Base-by-base conservation (phyloP, 768 basidiomycete genomes). In the Agrocybe chaxingu region DNA sequence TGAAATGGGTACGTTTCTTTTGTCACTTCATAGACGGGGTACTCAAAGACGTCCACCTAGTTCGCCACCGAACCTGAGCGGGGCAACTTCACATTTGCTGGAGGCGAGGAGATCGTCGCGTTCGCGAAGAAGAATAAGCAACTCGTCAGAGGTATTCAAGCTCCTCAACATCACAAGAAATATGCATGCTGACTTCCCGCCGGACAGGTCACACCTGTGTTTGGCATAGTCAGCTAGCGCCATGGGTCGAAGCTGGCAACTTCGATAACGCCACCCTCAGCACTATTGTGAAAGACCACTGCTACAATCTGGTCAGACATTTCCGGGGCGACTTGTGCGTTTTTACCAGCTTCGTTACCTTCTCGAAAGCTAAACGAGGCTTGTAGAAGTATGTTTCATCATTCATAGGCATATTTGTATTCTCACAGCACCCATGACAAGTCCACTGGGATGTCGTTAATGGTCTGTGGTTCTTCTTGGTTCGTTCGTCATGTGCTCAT, bases 141-240 rank as follows among this genome's bases (percentile, higher is more conserved):
- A 56, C 62, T 78, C 6, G 57, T 82, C 40, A 64, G 79, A 57
- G 79, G 77, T 64, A 12, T 7, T 9, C 39, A 13, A 8, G 10
- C 5, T 37, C 34, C 11, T 49, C 32, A 35, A 31, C 12, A 37
- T 56, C 41, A 18, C 38, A 42, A 24, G 11, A 50, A 5, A 42
- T 44, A 39, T 34, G 8, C 16, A 19, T 13, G 4, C 38, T 30
- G 13, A 24, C 18, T 42, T 6, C 48, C 34, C 11, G 24, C n/a
- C n/a, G 42, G 11, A n/a, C 42, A 73, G 72, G 77, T 9, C 72
- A 77, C 52, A 77, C 70, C 52, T 74, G 70, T 30, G 75, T 78
- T 7, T 79, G 78, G 78, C 67, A 82, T 59, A 72, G 69, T 33
- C 80, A 83, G 59, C 74, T 82, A 6, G 74, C 79, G 4, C 63